Conservation (phyloP, 2,329 filamentous ascomycete species). For the Xylariaceae sp. region DNA sequence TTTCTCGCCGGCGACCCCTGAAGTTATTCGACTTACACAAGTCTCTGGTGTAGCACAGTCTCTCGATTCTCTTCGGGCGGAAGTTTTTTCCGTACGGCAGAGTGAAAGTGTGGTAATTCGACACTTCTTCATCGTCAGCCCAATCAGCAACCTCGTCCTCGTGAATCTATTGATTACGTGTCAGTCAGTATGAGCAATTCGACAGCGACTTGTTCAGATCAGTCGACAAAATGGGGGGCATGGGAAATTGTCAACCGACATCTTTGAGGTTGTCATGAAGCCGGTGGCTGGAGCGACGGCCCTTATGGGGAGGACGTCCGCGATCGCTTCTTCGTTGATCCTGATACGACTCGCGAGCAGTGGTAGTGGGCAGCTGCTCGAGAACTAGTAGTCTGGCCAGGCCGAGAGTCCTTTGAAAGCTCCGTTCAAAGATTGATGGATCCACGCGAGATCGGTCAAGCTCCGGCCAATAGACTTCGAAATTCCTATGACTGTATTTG, state of each 20-base stretch:
- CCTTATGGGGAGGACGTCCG: conserved; percentile 54
- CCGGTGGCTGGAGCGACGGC: conserved; percentile 42
- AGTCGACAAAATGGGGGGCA: not conserved
- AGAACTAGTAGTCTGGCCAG: conserved; percentile 74
- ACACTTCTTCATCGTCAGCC: conserved; percentile 70
- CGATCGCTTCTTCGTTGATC: conserved; percentile 65
- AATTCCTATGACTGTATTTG: conserved; percentile 79
- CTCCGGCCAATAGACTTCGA: conserved; percentile 75
- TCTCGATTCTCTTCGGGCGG: conserved; percentile 69
- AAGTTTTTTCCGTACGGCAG: conserved; percentile 61
- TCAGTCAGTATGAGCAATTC: not conserved
- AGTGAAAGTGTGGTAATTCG: conserved; percentile 73
- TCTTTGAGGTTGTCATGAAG: conserved; percentile 70
- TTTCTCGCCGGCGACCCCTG: not conserved
- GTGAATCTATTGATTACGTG: conserved; percentile 36
- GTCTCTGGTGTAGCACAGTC: conserved; percentile 75
- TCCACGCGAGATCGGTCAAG: conserved; percentile 72
- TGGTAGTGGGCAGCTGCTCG: conserved; percentile 66
- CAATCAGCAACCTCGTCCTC: conserved; percentile 82
- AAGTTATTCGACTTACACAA: conserved; percentile 39
- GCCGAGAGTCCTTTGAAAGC: conserved; percentile 68
- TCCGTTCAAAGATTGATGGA: conserved; percentile 81
- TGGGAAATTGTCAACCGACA: conserved; percentile 6
- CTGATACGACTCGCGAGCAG: conserved; percentile 65
- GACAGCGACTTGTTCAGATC: not conserved